These are phyloP conservation scores for Podila epigama DNA, from an alignment of 192 early-diverging fungal species.

Conservation along the genomic window DNA sequence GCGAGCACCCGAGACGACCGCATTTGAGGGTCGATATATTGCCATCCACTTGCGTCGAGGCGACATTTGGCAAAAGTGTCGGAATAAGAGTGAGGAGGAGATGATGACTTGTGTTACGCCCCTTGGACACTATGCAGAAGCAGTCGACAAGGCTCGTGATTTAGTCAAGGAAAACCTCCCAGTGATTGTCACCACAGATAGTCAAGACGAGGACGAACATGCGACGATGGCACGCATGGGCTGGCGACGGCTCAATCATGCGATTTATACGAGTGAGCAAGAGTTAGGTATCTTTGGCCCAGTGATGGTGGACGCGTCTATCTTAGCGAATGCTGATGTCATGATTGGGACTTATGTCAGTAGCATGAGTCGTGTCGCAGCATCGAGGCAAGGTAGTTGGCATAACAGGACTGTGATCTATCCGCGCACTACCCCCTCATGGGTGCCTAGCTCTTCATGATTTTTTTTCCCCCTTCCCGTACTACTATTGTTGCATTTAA, in stretches of 20 bases:
- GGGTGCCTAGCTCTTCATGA: too few relatives aligned
- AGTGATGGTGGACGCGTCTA: slow-evolving; percentile 30
- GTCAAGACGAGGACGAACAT: slow-evolving; percentile 15
- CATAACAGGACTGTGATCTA: slow-evolving; percentile 15
- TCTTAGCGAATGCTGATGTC: slow-evolving; percentile 26
- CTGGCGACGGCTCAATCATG: slow-evolving; percentile 31
- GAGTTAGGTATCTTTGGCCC: slow-evolving; percentile 42
- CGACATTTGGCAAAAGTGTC: slow-evolving; percentile 44
- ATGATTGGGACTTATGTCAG: slow-evolving; percentile 30
- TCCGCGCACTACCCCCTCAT: slow-evolving; percentile 24
- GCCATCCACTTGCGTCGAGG: slow-evolving; percentile 40
- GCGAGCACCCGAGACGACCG: slow-evolving; percentile 23
- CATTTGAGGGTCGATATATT: slow-evolving; percentile 16
- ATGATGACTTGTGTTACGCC: slow-evolving; percentile 27
- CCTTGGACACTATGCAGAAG: slow-evolving; percentile 30
- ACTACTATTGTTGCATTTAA: too few relatives aligned
- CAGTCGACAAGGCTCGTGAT: slow-evolving; percentile 17
- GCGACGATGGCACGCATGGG: slow-evolving; percentile 26
- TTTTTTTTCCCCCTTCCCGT: too few relatives aligned
- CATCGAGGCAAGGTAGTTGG: slow-evolving; percentile 21
- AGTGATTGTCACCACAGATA: slow-evolving; percentile 30
- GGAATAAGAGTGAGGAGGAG: background rate
- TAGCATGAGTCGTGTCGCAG: slow-evolving; percentile 26
- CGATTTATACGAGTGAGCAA: slow-evolving; percentile 31
- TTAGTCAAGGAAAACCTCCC: slow-evolving; percentile 5